Conservation (phyloP, 1,284 basidiomycete genomes). For the Apiotrichum siamense region DNA sequence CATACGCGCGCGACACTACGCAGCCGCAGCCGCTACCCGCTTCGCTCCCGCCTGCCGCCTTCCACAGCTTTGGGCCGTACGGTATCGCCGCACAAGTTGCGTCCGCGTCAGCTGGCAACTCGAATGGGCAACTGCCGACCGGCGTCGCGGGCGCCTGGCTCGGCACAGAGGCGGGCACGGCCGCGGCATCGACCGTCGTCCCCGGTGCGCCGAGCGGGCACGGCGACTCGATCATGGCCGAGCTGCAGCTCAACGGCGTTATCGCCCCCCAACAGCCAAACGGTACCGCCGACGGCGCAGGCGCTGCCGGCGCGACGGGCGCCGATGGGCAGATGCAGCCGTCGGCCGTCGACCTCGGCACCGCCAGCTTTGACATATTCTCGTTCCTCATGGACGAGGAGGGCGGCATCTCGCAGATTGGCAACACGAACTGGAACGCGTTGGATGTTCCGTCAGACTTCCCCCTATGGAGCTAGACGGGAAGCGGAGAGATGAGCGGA, state of each 20-base stretch:
- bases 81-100: conserved; percentile 23
- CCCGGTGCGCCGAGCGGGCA: conserved; percentile 7
- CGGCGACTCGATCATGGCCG: conserved; percentile 6
- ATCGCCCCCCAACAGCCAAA: neutral
- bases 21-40: conserved; percentile 8
- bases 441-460: conserved; percentile 40
- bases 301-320: neutral
- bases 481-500: neutral
- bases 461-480: conserved; percentile 34
- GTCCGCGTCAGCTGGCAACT: neutral
- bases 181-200: conserved; percentile 1
- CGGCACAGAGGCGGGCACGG: conserved; percentile 5
- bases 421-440: conserved; percentile 27
- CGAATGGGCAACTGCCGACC: conserved; percentile 1
- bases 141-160: conserved; percentile 16
- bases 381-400: conserved; percentile 45
- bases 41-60: conserved; percentile 29
- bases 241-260: conserved; percentile 11
- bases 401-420: conserved; percentile 23
- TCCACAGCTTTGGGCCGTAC: conserved; percentile 27
- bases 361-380: conserved; percentile 37
- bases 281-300: neutral
- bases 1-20: neutral
- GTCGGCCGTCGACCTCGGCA: conserved; percentile 7
- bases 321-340: too few relatives aligned